Evolutionary conservation across 768 basidiomycete genomes (phyloP), one percentile per base, ranked within the genome.

Genomic region (Mycena sanguinolenta): DNA sequence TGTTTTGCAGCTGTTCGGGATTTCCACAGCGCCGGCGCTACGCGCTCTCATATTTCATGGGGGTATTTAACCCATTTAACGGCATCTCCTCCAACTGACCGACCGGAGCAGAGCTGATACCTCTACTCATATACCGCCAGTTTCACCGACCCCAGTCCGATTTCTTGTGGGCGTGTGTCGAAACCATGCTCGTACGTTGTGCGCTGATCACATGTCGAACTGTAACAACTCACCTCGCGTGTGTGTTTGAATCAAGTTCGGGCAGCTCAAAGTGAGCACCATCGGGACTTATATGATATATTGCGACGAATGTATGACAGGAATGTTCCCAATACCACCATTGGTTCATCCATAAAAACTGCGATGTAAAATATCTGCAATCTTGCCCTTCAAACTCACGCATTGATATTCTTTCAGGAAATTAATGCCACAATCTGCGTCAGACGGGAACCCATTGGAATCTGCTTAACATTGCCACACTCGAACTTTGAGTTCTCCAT

Each of bases 1-100:
- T 42, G 17, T 69, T 9, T 69, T 44, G 67, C 67, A 69, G 42
- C 21, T 69, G 38, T 69, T 63, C 27, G 61, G 67, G 1, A 27
- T 68, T 21, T 58, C 61, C 13, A 25, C 3, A 13, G 1, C 49
- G 0, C 16, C 67, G 0, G 44, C 49, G 16, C 16, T 57, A 12
- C 53, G 44, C 10, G 61, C 54, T 3, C 34, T 69, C 30, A 58
- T 69, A 46, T 69, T 28, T 42, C 32, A 63, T 36, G 61, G 63
- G 16, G 67, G 67, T 68, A n/a, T n/a, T n/a, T n/a, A n/a, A n/a
- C n/a, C n/a, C n/a, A n/a, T n/a, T n/a, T n/a, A n/a, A n/a, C n/a
- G n/a, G n/a, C n/a, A n/a, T n/a, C n/a, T n/a, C n/a, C n/a, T n/a
- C n/a, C n/a, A n/a, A n/a, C n/a, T 36, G 13, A 25, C 3, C 14